Base-by-base conservation (phyloP, 768 basidiomycete species). In the Cyclocybe cylindracea region DNA sequence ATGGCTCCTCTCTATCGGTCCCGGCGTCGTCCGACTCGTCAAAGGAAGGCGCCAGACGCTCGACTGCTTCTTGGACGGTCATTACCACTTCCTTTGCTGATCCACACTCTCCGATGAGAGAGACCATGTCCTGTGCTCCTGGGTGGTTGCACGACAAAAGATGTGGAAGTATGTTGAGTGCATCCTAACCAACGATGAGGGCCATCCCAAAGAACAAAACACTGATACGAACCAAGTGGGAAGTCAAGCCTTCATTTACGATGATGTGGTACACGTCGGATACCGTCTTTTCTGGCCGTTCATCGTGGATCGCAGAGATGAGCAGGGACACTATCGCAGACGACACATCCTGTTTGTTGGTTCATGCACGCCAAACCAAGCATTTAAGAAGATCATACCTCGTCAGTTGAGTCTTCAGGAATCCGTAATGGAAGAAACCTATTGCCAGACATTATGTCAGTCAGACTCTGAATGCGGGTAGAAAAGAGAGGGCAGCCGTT, bases 11-110 rank as follows among this genome's bases (percentile, higher is more conserved):
- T 55, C 35, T 55, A n/a, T 61, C 46, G 3, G 57, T 58, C 24
- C 42, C 59, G 13, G 63, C 63, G 5, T 61, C 66, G 8, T 68
- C 66, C 8, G 69, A 66, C 1, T 60, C 58, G 31, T 62, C 61
- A 9, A 70, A 44, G 11, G 59, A 46, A 33, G 37, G 55, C 35
- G 66, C 61, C 5, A 79, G 45, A 7, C 66, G 69, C 56, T 80
- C 79, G 16, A 74, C 43, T 10, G 66, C 67, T 58, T 80, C 81
- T 60, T 81, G 77, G 5, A 67, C 66, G 2, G 74, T 72, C 35
- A 83, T 74, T 1, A 78, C 59, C 0, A 77, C 67, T 57, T 83
- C 81, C 51, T 76, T 80, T 0, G 79, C 63, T 13, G 72, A 70
- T 14, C 73, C 56, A 43, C 69, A 69, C 53, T 76, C 68, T 6